Evolutionary conservation across 345 rosid genomes (phyloP).

Genomic region (Populus ilicifolia): DNA sequence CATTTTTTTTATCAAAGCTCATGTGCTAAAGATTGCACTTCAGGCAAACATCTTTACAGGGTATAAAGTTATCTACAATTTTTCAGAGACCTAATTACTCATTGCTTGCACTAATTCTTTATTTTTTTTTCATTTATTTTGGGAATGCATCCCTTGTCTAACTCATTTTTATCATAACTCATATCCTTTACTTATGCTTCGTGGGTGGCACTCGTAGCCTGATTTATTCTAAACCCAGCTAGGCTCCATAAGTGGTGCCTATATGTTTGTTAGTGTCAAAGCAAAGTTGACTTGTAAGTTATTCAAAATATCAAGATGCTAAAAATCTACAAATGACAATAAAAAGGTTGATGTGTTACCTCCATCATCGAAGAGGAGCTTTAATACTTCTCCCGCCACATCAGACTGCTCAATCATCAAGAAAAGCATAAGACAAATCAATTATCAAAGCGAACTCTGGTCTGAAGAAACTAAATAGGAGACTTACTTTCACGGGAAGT

Average conservation of each 20-base stretch:
- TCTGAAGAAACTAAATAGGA: constrained; percentile 11
- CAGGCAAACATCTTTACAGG: background rate
- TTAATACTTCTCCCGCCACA: constrained; percentile 81
- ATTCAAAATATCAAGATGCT: background rate
- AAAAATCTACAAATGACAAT: background rate
- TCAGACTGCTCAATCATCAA: constrained; percentile 64
- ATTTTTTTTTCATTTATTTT: too few relatives aligned
- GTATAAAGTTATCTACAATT: background rate
- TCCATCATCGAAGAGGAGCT: constrained; percentile 78
- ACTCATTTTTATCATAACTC: too few relatives aligned
- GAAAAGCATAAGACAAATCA: constrained; percentile 3
- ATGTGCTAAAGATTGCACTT: background rate
- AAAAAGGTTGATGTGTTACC: constrained; percentile 42
- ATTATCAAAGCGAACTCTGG: background rate
- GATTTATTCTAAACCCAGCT: background rate
- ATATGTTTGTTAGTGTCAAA: background rate
- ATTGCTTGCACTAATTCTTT: background rate
- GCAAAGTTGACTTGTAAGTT: background rate
- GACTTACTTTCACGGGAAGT: constrained; percentile 76
- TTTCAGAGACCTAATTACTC: background rate
- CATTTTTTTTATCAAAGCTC: background rate
- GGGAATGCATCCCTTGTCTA: too few relatives aligned
- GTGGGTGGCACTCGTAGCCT: background rate
- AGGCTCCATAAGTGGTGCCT: background rate
- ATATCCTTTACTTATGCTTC: background rate